phyloP scores from a whole-genome alignment of 805 yeast genomes.

The Martiniozyma abietophila region DNA sequence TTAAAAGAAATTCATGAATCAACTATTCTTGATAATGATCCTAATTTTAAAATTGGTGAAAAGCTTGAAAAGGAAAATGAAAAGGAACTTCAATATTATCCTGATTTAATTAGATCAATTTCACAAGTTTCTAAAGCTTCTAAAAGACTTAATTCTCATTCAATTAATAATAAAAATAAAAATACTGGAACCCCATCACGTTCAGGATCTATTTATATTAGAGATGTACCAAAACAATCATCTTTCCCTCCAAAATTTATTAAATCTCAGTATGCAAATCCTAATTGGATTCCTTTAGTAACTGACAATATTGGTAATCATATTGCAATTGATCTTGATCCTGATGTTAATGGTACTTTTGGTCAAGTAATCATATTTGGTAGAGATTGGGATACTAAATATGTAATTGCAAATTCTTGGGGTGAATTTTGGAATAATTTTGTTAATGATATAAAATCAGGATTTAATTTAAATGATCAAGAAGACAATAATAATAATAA shows the following conservation, averaged over 20 bases:
- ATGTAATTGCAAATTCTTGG: slow-evolving; percentile 74
- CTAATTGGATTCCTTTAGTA: slow-evolving; percentile 81
- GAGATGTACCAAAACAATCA: slow-evolving; percentile 39
- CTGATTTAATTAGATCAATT: slow-evolving; percentile 20
- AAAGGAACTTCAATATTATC: slow-evolving; percentile 14
- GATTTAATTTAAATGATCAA: no score
- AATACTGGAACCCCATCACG: background rate
- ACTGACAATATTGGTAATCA: slow-evolving; percentile 85
- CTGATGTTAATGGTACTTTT: slow-evolving; percentile 59
- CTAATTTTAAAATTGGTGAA: slow-evolving; percentile 14
- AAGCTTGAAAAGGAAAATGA: slow-evolving; percentile 11
- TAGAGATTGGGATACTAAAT: slow-evolving; percentile 83
- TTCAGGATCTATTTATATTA: slow-evolving; percentile 29
- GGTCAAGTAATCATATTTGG: slow-evolving; percentile 91
- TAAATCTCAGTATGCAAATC: slow-evolving; percentile 65
- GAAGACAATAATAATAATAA: no score
- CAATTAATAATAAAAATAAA: no score
- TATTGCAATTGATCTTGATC: slow-evolving; percentile 76
- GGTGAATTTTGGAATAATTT: slow-evolving; percentile 73
- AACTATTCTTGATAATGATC: slow-evolving; percentile 10
- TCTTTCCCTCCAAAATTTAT: slow-evolving; percentile 69
- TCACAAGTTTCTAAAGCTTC: slow-evolving; percentile 16
- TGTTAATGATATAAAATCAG: slow-evolving; percentile 83
- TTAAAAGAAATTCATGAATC: slow-evolving; percentile 1
- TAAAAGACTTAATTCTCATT: no score